phyloP scores from a whole-genome alignment of 805 yeast genomes.

The Nakazawaea wyomingensis region DNA sequence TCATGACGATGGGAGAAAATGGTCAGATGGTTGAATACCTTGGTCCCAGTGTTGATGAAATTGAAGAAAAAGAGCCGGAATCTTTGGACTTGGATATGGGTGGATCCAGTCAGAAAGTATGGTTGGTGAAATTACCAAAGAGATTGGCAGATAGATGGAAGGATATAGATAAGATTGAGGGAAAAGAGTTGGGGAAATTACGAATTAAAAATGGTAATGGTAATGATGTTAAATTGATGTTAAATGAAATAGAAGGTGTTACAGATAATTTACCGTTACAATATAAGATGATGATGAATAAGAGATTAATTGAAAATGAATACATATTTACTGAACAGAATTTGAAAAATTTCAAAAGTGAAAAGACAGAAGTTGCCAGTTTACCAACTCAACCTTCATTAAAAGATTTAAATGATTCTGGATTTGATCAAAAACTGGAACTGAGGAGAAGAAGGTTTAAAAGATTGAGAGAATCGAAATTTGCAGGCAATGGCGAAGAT shows the following conservation, averaged over 20 bases:
- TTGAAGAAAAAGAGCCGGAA: slow-evolving; percentile 44
- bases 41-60: slow-evolving; percentile 38
- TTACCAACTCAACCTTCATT: slow-evolving; percentile 50
- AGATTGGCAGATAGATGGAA: slow-evolving; percentile 82
- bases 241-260: slow-evolving; percentile 43
- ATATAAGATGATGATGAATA: slow-evolving; percentile 74
- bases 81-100: slow-evolving; percentile 71
- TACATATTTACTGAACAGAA: slow-evolving; percentile 87
- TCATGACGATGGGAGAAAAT: slow-evolving; percentile 15
- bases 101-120: slow-evolving; percentile 64
- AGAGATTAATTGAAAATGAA: slow-evolving; percentile 78
- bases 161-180: slow-evolving; percentile 53
- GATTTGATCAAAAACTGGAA: slow-evolving; percentile 15
- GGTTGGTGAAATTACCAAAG: slow-evolving; percentile 90
- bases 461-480: slow-evolving; percentile 9
- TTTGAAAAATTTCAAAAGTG: slow-evolving; percentile 49
- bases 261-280: slow-evolving; percentile 68
- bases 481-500: slow-evolving; percentile 1
- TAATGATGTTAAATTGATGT: slow-evolving; percentile 45
- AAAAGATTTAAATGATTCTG: slow-evolving; percentile 32
- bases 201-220: slow-evolving; percentile 54
- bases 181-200: slow-evolving; percentile 76
- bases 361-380: slow-evolving; percentile 44
- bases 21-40: slow-evolving; percentile 29
- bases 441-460: slow-evolving; percentile 8